Evolutionary conservation across 78 protist species (phyloP).

Genomic region (Protostelium mycophagum): DNA sequence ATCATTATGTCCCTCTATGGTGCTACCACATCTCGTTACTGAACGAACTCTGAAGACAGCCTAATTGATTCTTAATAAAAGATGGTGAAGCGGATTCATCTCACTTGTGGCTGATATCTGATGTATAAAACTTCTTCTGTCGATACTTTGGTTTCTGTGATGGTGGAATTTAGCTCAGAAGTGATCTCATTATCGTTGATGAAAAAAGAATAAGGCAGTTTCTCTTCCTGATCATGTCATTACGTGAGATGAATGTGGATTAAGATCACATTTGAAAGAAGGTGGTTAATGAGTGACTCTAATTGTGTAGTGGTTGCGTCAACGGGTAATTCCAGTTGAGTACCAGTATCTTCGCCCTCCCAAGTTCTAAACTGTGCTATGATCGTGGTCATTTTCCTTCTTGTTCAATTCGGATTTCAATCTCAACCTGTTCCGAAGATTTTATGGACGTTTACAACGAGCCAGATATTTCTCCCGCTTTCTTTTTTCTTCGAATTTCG

Average conservation of each 20-base stretch:
- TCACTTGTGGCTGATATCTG: slow-evolving; percentile 82
- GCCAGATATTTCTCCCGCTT: slow-evolving; percentile 23
- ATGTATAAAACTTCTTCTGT: slow-evolving; percentile 32
- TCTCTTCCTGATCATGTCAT: slow-evolving; percentile 25
- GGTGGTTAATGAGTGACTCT: slow-evolving; percentile 30
- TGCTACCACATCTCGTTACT: slow-evolving; percentile 85
- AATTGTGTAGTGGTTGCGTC: slow-evolving; percentile 44
- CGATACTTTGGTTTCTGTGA: slow-evolving; percentile 4
- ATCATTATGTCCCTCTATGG: slow-evolving; percentile 86
- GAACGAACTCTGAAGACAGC: slow-evolving; percentile 88
- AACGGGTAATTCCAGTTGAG: slow-evolving; percentile 47
- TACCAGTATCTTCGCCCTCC: slow-evolving; percentile 54
- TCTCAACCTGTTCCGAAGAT: too few relatives aligned
- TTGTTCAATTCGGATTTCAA: neutral
- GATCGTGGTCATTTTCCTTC: slow-evolving; percentile 22
- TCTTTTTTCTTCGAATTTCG: neutral
- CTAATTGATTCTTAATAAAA: neutral
- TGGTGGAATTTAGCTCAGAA: slow-evolving; percentile 27
- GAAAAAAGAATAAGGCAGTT: slow-evolving; percentile 66
- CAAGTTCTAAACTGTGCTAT: slow-evolving; percentile 52
- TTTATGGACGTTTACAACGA: slow-evolving; percentile 22
- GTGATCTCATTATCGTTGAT: slow-evolving; percentile 54
- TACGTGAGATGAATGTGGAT: neutral
- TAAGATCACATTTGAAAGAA: neutral
- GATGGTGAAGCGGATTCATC: neutral